phyloP scores from a whole-genome alignment of 495 filamentous ascomycete species.

The Evernia prunastri region DNA sequence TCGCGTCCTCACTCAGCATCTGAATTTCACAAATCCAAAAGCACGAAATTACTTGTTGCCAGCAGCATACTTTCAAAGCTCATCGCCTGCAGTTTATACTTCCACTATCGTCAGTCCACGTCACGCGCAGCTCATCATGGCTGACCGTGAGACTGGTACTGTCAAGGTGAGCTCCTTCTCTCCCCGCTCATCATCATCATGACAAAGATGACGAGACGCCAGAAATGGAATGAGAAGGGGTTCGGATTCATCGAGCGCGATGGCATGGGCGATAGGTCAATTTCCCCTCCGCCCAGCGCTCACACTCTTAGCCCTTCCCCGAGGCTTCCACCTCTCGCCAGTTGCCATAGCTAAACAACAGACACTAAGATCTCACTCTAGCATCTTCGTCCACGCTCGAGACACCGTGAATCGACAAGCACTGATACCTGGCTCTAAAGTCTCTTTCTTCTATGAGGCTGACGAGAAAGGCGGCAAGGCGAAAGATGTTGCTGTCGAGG shows the following conservation, averaged over 20 bases:
- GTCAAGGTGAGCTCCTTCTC: neutral
- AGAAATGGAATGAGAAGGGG: neutral
- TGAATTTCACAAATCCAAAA: neutral
- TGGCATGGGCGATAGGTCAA: neutral
- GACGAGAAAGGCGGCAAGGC: conserved; percentile 1
- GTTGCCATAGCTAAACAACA: neutral
- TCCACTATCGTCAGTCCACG: neutral
- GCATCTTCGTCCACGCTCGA: neutral
- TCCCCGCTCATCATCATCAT: neutral
- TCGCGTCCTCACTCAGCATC: neutral
- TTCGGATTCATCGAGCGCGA: neutral
- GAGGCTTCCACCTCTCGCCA: neutral
- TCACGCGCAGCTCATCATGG: neutral
- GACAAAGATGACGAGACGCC: neutral
- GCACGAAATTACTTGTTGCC: neutral
- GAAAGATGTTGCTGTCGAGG: neutral
- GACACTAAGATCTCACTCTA: neutral
- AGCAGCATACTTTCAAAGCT: neutral
- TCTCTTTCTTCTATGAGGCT: neutral
- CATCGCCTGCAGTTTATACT: neutral
- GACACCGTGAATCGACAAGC: neutral
- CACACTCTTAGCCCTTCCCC: no score
- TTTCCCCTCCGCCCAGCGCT: neutral
- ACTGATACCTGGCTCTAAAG: neutral
- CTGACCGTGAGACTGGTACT: neutral